phyloP scores from a whole-genome alignment of 2,329 filamentous ascomycete species.

The Aspergillus uvarum region DNA sequence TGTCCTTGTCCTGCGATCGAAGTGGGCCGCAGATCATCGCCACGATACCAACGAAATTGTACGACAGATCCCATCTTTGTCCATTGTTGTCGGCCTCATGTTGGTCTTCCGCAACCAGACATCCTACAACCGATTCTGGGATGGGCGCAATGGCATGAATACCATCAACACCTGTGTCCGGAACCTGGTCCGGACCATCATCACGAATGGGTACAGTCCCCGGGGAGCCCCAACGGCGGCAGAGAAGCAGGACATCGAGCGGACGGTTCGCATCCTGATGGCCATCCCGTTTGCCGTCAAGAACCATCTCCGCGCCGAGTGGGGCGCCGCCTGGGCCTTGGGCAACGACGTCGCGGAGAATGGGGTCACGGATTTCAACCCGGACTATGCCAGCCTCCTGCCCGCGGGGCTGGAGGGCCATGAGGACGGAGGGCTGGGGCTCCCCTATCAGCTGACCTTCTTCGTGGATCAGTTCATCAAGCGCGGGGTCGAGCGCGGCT shows the following conservation, averaged over 20 bases:
- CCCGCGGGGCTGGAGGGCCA: constrained; percentile 52
- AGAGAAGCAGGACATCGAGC: constrained; percentile 59
- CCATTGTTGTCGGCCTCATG: constrained; percentile 67
- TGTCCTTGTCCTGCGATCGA: not conserved
- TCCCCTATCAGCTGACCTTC: constrained; percentile 61
- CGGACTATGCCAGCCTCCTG: constrained; percentile 54
- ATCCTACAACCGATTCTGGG: constrained; percentile 65
- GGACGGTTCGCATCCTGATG: constrained; percentile 58
- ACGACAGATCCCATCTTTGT: constrained; percentile 57
- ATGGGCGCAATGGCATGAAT: constrained; percentile 57
- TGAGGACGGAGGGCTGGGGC: constrained; percentile 59
- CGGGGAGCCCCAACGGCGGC: constrained; percentile 34
- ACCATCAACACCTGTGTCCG: constrained; percentile 59
- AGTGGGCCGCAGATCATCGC: not conserved
- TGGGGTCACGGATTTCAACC: constrained; percentile 36
- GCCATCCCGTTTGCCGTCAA: constrained; percentile 64
- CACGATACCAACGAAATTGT: not conserved
- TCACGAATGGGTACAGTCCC: constrained; percentile 48
- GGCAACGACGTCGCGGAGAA: constrained; percentile 33
- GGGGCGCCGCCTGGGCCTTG: constrained; percentile 49
- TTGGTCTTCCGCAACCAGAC: constrained; percentile 67
- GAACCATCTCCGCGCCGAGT: constrained; percentile 64
- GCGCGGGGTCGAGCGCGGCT: constrained; percentile 54
- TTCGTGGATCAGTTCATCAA: constrained; percentile 62
- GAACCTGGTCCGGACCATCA: constrained; percentile 58